phyloP scores from a whole-genome alignment of 371 early-diverging fungal species.

The Mortierella sp. region DNA sequence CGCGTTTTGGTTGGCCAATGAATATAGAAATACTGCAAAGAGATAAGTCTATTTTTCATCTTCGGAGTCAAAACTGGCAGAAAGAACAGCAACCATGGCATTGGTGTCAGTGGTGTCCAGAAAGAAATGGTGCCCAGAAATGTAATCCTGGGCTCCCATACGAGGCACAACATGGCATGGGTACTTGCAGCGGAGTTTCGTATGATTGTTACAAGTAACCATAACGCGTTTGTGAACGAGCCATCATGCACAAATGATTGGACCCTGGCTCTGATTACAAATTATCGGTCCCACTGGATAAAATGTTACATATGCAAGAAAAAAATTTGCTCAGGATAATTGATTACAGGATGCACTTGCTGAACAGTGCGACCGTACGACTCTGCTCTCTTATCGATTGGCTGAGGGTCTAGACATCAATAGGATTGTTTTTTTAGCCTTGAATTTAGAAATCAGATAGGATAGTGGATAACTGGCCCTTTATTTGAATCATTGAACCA shows the following conservation, averaged over 20 bases:
- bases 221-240: conserved; percentile 8
- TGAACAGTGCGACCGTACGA: no score
- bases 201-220: background rate
- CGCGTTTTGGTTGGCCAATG: conserved; percentile 22
- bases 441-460: no score
- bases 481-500: no score
- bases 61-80: background rate
- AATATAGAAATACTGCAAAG: background rate
- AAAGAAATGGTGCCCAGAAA: background rate
- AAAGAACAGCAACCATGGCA: background rate
- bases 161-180: background rate
- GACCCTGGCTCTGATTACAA: conserved; percentile 27
- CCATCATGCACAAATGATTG: conserved; percentile 40
- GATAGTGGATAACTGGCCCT: no score
- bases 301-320: background rate
- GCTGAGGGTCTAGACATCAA: background rate
- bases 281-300: background rate
- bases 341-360: background rate
- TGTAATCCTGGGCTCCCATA: background rate
- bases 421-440: no score
- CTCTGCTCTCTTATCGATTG: background rate
- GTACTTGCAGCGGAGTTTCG: conserved; percentile 1
- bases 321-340: background rate
- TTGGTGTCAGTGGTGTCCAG: no score
- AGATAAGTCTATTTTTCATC: background rate